These are phyloP conservation scores for Eucalyptus sp. DNA, from an alignment of 345 rosid species.

Conservation along the genomic window DNA sequence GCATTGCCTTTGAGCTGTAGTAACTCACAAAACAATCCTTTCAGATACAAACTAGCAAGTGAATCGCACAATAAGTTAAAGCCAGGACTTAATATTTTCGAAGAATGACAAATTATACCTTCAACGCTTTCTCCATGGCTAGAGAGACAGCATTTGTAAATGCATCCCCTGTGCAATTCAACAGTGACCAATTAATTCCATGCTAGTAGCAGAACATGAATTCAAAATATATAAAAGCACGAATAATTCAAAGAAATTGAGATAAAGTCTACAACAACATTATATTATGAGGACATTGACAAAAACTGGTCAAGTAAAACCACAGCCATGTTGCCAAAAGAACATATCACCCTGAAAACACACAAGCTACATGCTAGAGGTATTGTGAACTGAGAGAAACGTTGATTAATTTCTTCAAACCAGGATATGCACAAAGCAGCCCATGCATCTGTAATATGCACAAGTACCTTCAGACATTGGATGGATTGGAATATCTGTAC, in stretches of 20 bases:
- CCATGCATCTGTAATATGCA: background rate
- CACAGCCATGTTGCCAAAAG: background rate
- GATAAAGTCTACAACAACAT: background rate
- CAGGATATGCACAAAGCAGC: background rate
- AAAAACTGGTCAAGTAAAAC: background rate
- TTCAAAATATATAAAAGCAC: background rate
- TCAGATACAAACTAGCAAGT: background rate
- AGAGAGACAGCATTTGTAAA: constrained; percentile 31
- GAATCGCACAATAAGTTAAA: background rate
- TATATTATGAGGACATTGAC: background rate
- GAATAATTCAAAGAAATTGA: background rate
- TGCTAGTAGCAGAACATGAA: background rate
- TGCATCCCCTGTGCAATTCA: constrained; percentile 36
- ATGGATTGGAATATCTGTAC: constrained; percentile 39
- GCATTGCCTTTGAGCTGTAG: constrained; percentile 54
- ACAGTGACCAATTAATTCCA: background rate
- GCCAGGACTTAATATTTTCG: background rate
- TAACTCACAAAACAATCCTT: constrained; percentile 3
- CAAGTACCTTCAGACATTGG: constrained; percentile 35
- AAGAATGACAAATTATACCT: constrained; percentile 27
- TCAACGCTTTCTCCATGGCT: constrained; percentile 76
- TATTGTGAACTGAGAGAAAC: background rate
- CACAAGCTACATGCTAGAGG: background rate
- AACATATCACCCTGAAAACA: background rate
- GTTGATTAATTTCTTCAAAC: background rate